A percentile compares a stretch with the other conserved stretches of the same genome.
These are phyloP conservation scores for Sabuloglossum arenarium DNA, from an alignment of 495 filamentous ascomycete genomes.

Conservation along the genomic window DNA sequence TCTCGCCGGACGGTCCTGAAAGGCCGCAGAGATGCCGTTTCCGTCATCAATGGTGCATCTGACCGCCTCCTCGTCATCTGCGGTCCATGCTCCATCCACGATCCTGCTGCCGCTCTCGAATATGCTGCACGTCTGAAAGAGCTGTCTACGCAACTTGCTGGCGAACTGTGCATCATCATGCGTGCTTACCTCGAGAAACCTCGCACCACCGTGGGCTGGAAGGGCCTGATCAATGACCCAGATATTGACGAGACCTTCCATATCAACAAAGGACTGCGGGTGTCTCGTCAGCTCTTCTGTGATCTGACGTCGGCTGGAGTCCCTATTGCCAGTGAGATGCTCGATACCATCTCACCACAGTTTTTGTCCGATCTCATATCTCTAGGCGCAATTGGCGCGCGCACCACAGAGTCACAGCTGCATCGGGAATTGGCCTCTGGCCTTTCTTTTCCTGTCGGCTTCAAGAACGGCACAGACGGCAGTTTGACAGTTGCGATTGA, in stretches of 20 bases:
- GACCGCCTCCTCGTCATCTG: constrained; percentile 88
- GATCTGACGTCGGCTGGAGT: constrained; percentile 72
- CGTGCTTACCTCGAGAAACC: constrained; percentile 98
- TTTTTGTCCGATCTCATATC: constrained; percentile 92
- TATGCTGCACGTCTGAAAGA: constrained; percentile 61
- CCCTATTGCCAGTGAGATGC: constrained; percentile 92
- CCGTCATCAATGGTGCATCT: constrained; percentile 55
- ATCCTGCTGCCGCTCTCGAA: constrained; percentile 70
- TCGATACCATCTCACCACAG: constrained; percentile 94
- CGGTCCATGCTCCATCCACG: constrained; percentile 94
- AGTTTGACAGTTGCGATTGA: constrained; percentile 86
- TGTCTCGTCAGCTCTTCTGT: constrained; percentile 73
- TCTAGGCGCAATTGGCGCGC: constrained; percentile 83
- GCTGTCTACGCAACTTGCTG: constrained; percentile 49
- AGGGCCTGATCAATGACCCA: constrained; percentile 95
- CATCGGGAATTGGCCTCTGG: constrained; percentile 94
- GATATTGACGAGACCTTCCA: constrained; percentile 94
- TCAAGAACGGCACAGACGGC: constrained; percentile 99
- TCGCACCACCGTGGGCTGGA: constrained; percentile 97
- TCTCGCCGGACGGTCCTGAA: constrained; percentile 45
- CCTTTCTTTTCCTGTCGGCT: constrained; percentile 92
- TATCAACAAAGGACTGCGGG: constrained; percentile 95
- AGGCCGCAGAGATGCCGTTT: constrained; percentile 63
- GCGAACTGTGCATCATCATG: constrained; percentile 87
- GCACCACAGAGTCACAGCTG: constrained; percentile 92